These are phyloP conservation scores for Suhomyces taliae DNA, from an alignment of 1,139 yeast species.

Conservation along the genomic window DNA sequence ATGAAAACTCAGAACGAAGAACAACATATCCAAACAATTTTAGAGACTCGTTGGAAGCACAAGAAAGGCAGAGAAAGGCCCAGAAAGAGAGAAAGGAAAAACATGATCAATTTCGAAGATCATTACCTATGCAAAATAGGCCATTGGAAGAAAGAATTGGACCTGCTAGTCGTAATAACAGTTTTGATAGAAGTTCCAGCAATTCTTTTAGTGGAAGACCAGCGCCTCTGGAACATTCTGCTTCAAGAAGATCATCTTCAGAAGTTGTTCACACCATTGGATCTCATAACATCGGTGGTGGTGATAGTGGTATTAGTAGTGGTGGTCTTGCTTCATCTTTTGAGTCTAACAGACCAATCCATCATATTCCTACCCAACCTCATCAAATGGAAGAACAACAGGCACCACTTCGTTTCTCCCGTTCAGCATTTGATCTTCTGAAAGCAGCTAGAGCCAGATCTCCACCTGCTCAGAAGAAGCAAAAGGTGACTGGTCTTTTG, in stretches of 20 bases:
- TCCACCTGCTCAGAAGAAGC: conserved; percentile 18
- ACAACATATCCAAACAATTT: conserved; percentile 4
- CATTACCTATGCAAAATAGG: not conserved
- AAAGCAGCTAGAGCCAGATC: conserved; percentile 3
- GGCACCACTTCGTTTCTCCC: conserved; percentile 12
- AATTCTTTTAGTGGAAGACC: no score
- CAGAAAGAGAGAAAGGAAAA: conserved; percentile 5
- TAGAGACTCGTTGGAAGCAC: conserved; percentile 8
- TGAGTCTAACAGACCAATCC: no score
- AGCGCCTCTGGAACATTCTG: no score
- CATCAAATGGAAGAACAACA: no score
- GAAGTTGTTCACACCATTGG: no score
- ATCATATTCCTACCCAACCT: no score
- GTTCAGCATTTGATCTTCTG: conserved; percentile 18
- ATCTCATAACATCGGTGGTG: no score
- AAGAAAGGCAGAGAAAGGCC: conserved; percentile 9
- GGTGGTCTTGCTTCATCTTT: no score
- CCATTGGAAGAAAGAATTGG: not conserved
- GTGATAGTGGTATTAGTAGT: no score
- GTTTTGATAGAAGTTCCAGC: no score
- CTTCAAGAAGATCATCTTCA: no score
- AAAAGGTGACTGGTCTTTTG: conserved; percentile 20
- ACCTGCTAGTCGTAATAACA: not conserved
- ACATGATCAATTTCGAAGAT: conserved; percentile 1
- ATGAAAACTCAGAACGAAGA: not conserved